Conservation (phyloP, 2,329 filamentous ascomycete genomes). For the Penicillium sp. region DNA sequence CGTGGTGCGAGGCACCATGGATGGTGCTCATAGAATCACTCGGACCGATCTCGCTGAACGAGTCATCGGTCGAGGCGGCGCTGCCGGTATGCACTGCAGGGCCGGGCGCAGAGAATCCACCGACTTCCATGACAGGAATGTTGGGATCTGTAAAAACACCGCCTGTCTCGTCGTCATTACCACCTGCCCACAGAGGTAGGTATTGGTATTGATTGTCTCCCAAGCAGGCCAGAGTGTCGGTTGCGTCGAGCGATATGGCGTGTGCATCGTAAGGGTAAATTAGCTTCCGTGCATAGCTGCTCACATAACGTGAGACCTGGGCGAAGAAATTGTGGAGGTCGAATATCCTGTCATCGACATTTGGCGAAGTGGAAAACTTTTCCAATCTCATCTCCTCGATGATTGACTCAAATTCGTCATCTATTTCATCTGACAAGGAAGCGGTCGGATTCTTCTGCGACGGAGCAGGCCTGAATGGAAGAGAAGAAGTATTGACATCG, state of each 20-base stretch:
- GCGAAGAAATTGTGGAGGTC: conserved; percentile 16
- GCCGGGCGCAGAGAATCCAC: conserved; percentile 38
- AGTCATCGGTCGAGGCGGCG: conserved; percentile 22
- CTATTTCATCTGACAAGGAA: neutral
- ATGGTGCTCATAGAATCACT: conserved; percentile 34
- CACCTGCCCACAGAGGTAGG: conserved; percentile 65
- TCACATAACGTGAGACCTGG: conserved; percentile 20
- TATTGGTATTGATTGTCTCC: conserved; percentile 59
- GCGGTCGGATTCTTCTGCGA: neutral
- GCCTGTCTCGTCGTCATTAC: conserved; percentile 52
- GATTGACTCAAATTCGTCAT: neutral
- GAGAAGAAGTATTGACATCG: neutral
- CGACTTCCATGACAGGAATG: conserved; percentile 33
- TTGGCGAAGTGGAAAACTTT: neutral
- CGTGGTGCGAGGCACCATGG: conserved; percentile 35
- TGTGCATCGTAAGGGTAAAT: conserved; percentile 6
- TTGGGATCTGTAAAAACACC: conserved; percentile 47
- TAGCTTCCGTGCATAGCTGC: conserved; percentile 17
- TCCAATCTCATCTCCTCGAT: neutral
- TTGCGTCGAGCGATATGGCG: conserved; percentile 21
- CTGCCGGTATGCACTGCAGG: conserved; percentile 33
- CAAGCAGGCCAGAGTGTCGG: conserved; percentile 52
- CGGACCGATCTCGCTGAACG: conserved; percentile 25
- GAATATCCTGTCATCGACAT: conserved; percentile 8
- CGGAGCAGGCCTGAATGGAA: neutral